Conservation (phyloP, 2,329 filamentous ascomycete species). For the Pseudogymnoascus sp. region DNA sequence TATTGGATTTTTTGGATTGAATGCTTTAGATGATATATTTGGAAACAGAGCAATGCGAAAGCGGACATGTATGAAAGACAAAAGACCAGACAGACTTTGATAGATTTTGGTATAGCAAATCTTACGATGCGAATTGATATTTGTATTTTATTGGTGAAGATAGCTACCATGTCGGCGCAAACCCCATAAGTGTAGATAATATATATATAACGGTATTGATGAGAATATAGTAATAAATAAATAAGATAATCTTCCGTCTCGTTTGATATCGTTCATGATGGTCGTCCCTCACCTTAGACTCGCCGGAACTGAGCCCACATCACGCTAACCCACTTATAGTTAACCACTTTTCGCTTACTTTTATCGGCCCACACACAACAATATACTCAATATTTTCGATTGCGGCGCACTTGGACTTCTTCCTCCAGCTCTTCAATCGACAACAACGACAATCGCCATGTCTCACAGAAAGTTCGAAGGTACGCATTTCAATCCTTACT, state of each 20-base stretch:
- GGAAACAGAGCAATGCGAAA: not conserved
- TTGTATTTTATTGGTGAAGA: not conserved
- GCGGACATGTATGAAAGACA: not conserved
- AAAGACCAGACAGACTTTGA: not conserved
- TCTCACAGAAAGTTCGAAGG: constrained; percentile 23
- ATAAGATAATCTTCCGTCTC: not conserved
- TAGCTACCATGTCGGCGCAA: not conserved
- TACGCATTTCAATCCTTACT: not conserved
- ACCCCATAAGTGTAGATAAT: no score
- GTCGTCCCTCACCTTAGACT: not conserved
- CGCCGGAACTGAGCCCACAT: not conserved
- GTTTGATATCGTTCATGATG: not conserved
- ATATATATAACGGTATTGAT: no score
- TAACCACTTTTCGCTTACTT: constrained; percentile 6
- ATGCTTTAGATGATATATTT: not conserved
- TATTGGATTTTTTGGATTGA: not conserved
- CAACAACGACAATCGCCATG: constrained; percentile 9
- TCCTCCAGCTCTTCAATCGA: constrained; percentile 9
- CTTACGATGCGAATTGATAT: not conserved
- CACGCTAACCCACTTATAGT: not conserved
- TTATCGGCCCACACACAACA: constrained; percentile 8
- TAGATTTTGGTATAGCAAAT: not conserved
- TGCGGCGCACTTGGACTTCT: constrained; percentile 8
- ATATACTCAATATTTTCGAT: constrained; percentile 10
- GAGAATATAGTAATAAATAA: not conserved